Base-by-base conservation (phyloP, 257 asterid species). In the Buddleja alternifolia region DNA sequence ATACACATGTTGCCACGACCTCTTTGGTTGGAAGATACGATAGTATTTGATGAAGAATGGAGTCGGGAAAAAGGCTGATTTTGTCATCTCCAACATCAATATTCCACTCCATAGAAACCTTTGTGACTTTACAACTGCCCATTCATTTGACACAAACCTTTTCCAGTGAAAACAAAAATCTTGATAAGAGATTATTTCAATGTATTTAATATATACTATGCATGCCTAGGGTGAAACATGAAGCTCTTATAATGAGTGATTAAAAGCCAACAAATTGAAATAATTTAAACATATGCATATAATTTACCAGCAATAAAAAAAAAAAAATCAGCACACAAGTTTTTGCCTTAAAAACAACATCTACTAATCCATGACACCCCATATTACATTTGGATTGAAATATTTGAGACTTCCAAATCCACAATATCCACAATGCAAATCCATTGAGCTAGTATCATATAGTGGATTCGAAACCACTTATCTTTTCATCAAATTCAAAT, bases 1-100 rank as follows among this genome's bases (percentile, higher is more conserved):
- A 47, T 56, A 78, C 73, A 51, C 83, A 72, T 6, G 86, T 85
- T 34, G 79, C 73, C 45, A 82, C 86, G 59, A 78, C 86, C 19
- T 85, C 84, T 48, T 77, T 80, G n/a, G 87, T 82, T 20, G 85
- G 76, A 50, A 85, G 81, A 80, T 70, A 82, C 6, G 88, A 80
- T 63, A 85, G 79, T 68, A 85, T 80, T 17, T 80, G 83, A 46
- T 75, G 81, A 73, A 85, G 83, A 66, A 85, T 67, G 48, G 71
- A 60, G 60, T 85, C 84, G 14, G 88, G 90, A 39, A 85, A 77
- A 66, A 54, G 75, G 75, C 88, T 85, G 47, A 82, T 79, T 37
- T 44, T 63, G 62, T 80, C 85, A 47, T 82, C 65, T 21, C 61
- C 68, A 19, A 50, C 71, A 72, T 64, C 59, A 40, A 37, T 54